Conservation (phyloP, 441 rosid genomes). For the Cnidoscolus chayamansa region DNA sequence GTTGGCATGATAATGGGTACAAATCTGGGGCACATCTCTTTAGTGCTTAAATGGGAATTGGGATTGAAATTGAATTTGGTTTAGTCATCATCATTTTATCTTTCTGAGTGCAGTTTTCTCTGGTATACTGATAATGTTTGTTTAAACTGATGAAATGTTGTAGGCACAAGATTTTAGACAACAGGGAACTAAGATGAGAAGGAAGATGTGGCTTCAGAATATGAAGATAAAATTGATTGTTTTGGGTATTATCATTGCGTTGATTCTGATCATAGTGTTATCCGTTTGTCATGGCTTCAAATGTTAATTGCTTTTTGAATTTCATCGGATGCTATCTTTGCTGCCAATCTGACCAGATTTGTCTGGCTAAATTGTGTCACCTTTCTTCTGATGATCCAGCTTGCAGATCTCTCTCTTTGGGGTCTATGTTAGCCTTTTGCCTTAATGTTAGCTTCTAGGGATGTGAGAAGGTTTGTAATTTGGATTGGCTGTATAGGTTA, state of each 20-base stretch:
- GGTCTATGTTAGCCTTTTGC: constrained; percentile 19
- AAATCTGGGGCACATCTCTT: background rate
- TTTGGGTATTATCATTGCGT: constrained; percentile 57
- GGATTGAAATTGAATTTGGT: background rate
- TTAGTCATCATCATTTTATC: background rate
- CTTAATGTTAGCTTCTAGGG: constrained; percentile 24
- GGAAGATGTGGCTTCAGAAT: constrained; percentile 89
- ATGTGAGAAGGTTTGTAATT: constrained; percentile 28
- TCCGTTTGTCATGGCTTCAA: constrained; percentile 84
- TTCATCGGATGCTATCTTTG: constrained; percentile 13
- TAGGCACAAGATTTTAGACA: constrained; percentile 92
- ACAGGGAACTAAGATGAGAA: constrained; percentile 85
- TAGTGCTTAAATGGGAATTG: background rate
- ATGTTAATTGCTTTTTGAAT: constrained; percentile 38
- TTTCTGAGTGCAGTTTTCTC: background rate
- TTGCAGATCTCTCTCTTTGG: constrained; percentile 2
- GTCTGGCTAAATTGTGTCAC: constrained; percentile 18
- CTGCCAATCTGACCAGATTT: constrained; percentile 26
- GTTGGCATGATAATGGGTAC: background rate
- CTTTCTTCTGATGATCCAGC: constrained; percentile 13
- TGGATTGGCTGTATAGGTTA: constrained; percentile 40
- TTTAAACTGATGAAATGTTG: constrained; percentile 19
- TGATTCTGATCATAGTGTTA: constrained; percentile 70
- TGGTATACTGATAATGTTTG: background rate
- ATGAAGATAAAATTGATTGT: constrained; percentile 95